A percentile compares a stretch with the other conserved stretches of the same genome.
These are phyloP conservation scores for Linaria vulgaris DNA, from an alignment of 257 asterid genomes.

Conservation along the genomic window DNA sequence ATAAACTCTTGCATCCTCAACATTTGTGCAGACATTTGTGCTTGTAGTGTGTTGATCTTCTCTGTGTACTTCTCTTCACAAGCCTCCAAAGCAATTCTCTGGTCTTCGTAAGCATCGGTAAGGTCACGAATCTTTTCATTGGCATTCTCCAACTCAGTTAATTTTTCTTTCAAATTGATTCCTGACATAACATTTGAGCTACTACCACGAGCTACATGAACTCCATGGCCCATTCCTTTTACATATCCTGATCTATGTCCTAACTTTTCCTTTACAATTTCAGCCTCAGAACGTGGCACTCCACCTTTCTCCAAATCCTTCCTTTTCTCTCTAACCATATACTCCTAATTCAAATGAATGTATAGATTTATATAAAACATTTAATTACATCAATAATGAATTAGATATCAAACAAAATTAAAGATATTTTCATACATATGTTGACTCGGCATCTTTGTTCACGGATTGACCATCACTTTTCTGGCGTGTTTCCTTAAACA, in stretches of 20 bases:
- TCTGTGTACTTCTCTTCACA: too few species aligned
- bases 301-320: not conserved
- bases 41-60: too few species aligned
- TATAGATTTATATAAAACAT: not conserved
- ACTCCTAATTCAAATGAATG: not conserved
- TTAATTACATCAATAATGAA: not conserved
- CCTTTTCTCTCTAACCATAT: not conserved
- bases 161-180: not conserved
- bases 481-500: not conserved
- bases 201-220: not conserved
- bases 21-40: too few species aligned
- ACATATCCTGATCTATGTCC: not conserved
- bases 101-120: not conserved
- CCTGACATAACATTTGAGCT: not conserved
- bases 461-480: not conserved
- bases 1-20: too few species aligned
- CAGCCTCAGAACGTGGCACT: not conserved
- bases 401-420: not conserved
- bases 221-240: constrained; percentile 1
- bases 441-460: not conserved
- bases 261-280: not conserved
- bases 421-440: not conserved
- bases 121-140: not conserved
- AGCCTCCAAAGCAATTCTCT: not conserved
- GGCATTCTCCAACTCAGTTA: not conserved